Evolutionary conservation across 768 basidiomycete species (phyloP), one percentile per base, ranked within the genome.

Genomic region (Leccinum broughii): DNA sequence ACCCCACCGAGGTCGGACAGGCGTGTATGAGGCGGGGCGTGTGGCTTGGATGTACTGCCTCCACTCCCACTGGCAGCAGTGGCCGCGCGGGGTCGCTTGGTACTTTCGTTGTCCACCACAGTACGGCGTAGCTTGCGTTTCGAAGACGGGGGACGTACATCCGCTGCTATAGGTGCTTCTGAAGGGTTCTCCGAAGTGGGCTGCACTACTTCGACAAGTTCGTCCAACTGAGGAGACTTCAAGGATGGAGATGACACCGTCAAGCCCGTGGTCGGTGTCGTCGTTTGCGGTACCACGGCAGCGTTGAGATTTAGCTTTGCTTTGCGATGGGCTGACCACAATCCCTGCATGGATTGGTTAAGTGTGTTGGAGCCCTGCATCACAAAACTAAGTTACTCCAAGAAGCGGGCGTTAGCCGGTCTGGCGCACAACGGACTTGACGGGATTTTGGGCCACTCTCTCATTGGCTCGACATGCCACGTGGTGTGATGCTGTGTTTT

Each of bases 1-100:
- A 98, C 83, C 9, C 96, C 97, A 14, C 95, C 97, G 0, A 98
- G 81, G 66, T 94, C 89, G 1, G 92, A 85, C 4, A 98, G 77
- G 9, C 92, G 83, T 0, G 89, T 84, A 1, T 83, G 72, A 0
- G 95, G 94, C 0, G 94, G 90, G 2, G 84, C 70, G 62, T 90
- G 77, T 5, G 83, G 56, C 32, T 77, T 68, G 59, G 60, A 35
- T n/a, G 59, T 24, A 28, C 22, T 61, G 0, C 73, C 73, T 6
- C 72, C 64, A 35, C 34, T 35, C 35, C n/a, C 44, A 44, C 10
- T 41, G 9, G 49, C 26, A 13, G 20, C 61, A 2, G 55, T 48
- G 7, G 81, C 62, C 68, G 84, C 87, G 10, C 68, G 68, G 22
- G 78, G 74, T 46, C 87, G 77, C 69, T 93, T 92, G 62, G 74